Base-by-base conservation (phyloP, 2,329 filamentous ascomycete species). In the Talaromyces sp. region DNA sequence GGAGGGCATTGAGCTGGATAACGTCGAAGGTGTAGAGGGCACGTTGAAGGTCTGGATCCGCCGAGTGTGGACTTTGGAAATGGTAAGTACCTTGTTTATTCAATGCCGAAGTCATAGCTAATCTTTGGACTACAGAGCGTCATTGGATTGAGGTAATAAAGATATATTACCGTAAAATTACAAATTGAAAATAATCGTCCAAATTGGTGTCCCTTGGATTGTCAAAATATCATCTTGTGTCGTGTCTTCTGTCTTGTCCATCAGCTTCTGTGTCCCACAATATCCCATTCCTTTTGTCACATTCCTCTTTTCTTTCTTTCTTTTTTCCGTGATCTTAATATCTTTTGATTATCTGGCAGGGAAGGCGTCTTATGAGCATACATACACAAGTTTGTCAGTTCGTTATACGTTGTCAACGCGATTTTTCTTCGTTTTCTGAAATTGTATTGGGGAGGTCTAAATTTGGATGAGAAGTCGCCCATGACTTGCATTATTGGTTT, bases 41-140 rank as follows among this genome's bases (percentile, higher is more conserved):
- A 91, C 88, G 73, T 82, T 99, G 67, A 99, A 99, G 78, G 92
- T 99, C 61, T 99, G 95, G 95, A 98, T 99, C 73, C 84, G 95
- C 71, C 86, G 95, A 69, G 95, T 99, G 62, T 99, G 95, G 95
- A 99, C 95, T 62, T 83, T 99, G 62, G 95, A 99, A 82, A 99
- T 99, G 86, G 86, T 87, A 75, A 73, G 81, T 71, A 9, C 29
- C 58, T 49, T 38, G 11, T 29, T 43, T 24, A 10, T 27, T 54
- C 41, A n/a, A 31, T 17, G 56, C 54, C 21, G 49, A 54, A 56
- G 66, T 70, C 58, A 26, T 55, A 41, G 26, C 51, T 58, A 50
- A 38, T 35, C n/a, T n/a, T 26, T 26, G 8, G 7, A 50, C 11
- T 43, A 55, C 67, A 84, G 91, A 95, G 90, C 73, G 91, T 95